A percentile compares a stretch with the other conserved stretches of the same genome.
These are phyloP conservation scores for Delitschia confertaspora DNA, from an alignment of 495 filamentous ascomycete species.

Conservation along the genomic window DNA sequence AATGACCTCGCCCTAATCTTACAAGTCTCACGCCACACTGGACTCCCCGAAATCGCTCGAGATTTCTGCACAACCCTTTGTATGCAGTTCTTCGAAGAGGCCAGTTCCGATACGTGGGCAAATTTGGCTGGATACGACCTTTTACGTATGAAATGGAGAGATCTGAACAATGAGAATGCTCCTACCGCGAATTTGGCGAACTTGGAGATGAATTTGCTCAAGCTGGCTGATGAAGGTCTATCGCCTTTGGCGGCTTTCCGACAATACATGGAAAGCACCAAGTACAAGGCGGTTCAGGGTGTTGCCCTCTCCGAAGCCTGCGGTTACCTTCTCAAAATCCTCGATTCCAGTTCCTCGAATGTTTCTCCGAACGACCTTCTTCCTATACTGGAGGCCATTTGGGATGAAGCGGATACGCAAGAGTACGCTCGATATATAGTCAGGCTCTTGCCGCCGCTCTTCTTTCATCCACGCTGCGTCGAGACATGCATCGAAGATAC, in stretches of 20 bases:
- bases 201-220: too few relatives aligned
- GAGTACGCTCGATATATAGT: conserved; percentile 32
- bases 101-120: neutral
- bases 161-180: neutral
- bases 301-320: conserved; percentile 9
- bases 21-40: conserved; percentile 20
- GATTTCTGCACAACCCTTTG: conserved; percentile 26
- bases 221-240: too few relatives aligned
- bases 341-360: conserved; percentile 1
- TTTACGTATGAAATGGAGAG: neutral
- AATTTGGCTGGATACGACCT: conserved; percentile 11
- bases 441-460: conserved; percentile 21
- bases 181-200: too few relatives aligned
- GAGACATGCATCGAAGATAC: neutral
- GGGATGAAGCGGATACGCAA: conserved; percentile 35
- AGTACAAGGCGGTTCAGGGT: conserved; percentile 9
- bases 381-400: conserved; percentile 28
- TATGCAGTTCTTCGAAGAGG: conserved; percentile 8
- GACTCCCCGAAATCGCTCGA: conserved; percentile 29
- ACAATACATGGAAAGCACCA: conserved; percentile 1
- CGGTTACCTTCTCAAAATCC: neutral
- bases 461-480: conserved; percentile 28
- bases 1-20: conserved; percentile 22
- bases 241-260: conserved; percentile 5
- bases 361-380: conserved; percentile 4